phyloP scores from a whole-genome alignment of 331 rosid species.

The Prunus yedoensis region DNA sequence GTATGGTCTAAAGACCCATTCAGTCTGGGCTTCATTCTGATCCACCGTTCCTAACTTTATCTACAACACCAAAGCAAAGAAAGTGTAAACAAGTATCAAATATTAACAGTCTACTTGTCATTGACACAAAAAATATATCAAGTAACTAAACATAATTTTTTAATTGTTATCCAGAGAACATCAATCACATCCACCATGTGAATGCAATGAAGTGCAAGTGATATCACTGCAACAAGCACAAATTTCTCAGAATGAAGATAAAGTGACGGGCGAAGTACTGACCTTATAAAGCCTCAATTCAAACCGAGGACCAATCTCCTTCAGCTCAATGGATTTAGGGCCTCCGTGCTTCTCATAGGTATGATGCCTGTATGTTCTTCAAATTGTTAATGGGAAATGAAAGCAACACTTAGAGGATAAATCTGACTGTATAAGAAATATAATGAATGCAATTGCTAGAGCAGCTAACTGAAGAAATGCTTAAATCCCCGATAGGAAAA shows the following conservation, averaged over 20 bases:
- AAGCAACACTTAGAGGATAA: not conserved
- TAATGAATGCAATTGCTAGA: too few species aligned
- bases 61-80: slow-evolving; percentile 35
- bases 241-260: not conserved
- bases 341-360: slow-evolving; percentile 74
- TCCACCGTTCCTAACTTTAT: slow-evolving; percentile 83
- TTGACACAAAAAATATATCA: not conserved
- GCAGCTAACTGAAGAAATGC: too few species aligned
- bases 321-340: slow-evolving; percentile 74
- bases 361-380: slow-evolving; percentile 59
- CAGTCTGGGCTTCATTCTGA: slow-evolving; percentile 71
- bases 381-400: slow-evolving; percentile 11
- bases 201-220: not conserved
- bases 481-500: too few species aligned
- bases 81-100: not conserved
- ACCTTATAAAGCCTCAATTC: slow-evolving; percentile 78
- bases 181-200: not conserved
- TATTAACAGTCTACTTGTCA: not conserved
- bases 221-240: too few species aligned
- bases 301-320: slow-evolving; percentile 97
- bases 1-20: slow-evolving; percentile 78
- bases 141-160: not conserved
- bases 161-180: not conserved
- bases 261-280: slow-evolving; percentile 14
- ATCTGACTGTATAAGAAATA: too few species aligned